Conservation (phyloP, 495 filamentous ascomycete species). For the Lophiotrema nucula region DNA sequence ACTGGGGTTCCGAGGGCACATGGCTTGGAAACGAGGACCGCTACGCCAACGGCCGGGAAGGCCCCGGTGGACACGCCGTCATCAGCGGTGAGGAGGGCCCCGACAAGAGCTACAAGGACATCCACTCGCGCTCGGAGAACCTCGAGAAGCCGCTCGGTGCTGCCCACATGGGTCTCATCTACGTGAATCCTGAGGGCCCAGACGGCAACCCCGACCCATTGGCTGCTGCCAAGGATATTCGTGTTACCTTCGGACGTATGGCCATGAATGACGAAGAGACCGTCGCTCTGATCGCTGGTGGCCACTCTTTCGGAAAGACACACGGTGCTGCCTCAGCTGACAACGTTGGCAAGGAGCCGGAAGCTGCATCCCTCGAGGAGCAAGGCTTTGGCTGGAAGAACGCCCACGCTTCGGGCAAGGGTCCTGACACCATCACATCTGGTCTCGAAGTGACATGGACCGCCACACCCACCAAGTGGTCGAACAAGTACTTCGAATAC, state of each 20-base stretch:
- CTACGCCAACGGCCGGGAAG: slow-evolving; percentile 53
- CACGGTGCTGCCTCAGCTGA: slow-evolving; percentile 63
- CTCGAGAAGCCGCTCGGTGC: slow-evolving; percentile 64
- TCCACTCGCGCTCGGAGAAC: slow-evolving; percentile 53
- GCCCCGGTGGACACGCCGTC: slow-evolving; percentile 46
- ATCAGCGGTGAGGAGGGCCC: slow-evolving; percentile 47
- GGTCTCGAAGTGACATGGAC: slow-evolving; percentile 75
- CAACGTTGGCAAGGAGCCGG: slow-evolving; percentile 63
- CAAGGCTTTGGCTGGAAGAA: slow-evolving; percentile 70
- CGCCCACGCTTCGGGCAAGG: slow-evolving; percentile 58
- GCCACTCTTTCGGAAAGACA: slow-evolving; percentile 73
- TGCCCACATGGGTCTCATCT: slow-evolving; percentile 71
- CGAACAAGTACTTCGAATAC: slow-evolving; percentile 66
- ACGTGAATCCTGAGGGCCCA: slow-evolving; percentile 75
- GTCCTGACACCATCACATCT: slow-evolving; percentile 66
- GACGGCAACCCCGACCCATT: slow-evolving; percentile 65
- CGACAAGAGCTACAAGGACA: slow-evolving; percentile 49
- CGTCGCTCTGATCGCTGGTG: slow-evolving; percentile 70
- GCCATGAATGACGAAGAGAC: slow-evolving; percentile 79
- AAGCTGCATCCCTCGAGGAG: slow-evolving; percentile 57
- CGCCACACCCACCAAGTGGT: slow-evolving; percentile 66
- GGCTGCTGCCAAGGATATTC: slow-evolving; percentile 66
- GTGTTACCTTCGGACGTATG: slow-evolving; percentile 69
- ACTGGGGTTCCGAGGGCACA: slow-evolving; percentile 71
- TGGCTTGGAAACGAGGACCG: slow-evolving; percentile 70